Conservation (phyloP, 805 yeast species). For the Candida maesae region DNA sequence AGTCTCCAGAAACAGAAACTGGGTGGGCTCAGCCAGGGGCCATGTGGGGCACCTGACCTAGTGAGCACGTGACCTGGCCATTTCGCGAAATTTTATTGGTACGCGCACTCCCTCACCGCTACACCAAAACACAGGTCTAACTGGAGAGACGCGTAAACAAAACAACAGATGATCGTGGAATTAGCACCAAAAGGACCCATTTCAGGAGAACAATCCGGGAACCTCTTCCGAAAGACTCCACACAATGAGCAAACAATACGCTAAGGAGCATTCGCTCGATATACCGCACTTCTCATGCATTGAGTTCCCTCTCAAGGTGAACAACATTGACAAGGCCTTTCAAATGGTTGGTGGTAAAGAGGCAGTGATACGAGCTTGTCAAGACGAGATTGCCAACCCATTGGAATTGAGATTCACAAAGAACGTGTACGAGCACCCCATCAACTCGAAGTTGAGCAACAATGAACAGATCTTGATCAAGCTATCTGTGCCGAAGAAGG, state of each 20-base stretch:
- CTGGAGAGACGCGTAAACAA: background rate
- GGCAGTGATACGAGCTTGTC: conserved; percentile 30
- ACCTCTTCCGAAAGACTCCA: too few relatives aligned
- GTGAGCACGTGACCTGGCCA: too few relatives aligned
- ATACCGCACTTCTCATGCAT: conserved; percentile 71
- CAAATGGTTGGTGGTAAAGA: conserved; percentile 63
- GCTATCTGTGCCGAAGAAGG: conserved; percentile 54
- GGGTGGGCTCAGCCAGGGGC: too few relatives aligned
- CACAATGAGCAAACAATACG: conserved; percentile 30
- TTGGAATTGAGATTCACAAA: conserved; percentile 39
- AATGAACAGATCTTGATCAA: conserved; percentile 58
- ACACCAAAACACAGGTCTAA: too few relatives aligned
- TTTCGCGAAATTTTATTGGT: too few relatives aligned
- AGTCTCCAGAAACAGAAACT: too few relatives aligned
- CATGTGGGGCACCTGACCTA: too few relatives aligned
- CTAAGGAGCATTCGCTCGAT: conserved; percentile 60
- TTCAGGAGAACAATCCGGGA: too few relatives aligned
- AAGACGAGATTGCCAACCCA: conserved; percentile 30
- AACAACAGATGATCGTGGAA: too few relatives aligned
- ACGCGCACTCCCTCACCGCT: too few relatives aligned
- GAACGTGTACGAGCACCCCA: conserved; percentile 52
- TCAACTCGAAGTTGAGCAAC: conserved; percentile 48
- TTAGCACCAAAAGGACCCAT: too few relatives aligned
- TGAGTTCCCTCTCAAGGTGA: conserved; percentile 74
- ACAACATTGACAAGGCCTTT: conserved; percentile 59